Conservation (phyloP, 1,284 basidiomycete genomes). For the Trichosporon sp. region DNA sequence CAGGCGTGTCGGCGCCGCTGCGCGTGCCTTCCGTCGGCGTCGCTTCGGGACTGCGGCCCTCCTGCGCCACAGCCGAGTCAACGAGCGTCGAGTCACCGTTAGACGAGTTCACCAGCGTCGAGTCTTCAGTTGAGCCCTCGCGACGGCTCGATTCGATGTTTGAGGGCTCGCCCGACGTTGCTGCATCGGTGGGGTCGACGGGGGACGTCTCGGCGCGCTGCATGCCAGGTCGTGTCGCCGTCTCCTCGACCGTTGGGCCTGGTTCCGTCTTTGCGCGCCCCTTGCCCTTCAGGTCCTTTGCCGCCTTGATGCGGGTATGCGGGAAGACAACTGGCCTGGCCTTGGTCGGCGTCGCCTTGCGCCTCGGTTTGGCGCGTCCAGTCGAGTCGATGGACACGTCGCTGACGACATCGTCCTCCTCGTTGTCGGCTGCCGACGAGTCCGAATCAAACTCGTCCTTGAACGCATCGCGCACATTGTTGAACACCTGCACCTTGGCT, state of each 20-base stretch:
- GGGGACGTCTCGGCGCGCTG: not conserved
- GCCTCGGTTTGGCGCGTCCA: slow-evolving; percentile 30
- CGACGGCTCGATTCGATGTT: not conserved
- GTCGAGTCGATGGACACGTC: slow-evolving; percentile 49
- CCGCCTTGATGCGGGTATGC: not conserved
- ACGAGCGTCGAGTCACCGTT: slow-evolving; percentile 4
- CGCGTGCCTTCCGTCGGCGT: not conserved
- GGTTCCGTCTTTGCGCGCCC: slow-evolving; percentile 1
- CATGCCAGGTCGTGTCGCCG: not conserved
- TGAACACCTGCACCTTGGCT: slow-evolving; percentile 86
- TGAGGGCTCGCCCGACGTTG: not conserved
- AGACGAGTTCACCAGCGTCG: not conserved
- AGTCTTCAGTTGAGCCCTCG: not conserved
- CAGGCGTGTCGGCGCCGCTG: not conserved
- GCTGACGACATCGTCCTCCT: slow-evolving; percentile 59
- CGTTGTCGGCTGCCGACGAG: slow-evolving; percentile 83
- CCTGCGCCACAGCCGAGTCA: not conserved
- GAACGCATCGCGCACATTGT: slow-evolving; percentile 89
- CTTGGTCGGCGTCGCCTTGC: slow-evolving; percentile 32
- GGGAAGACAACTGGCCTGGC: not conserved
- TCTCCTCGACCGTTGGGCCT: not conserved
- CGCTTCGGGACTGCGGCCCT: not conserved
- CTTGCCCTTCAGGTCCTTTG: slow-evolving; percentile 12
- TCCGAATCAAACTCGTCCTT: slow-evolving; percentile 75
- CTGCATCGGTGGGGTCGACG: not conserved